Conservation (phyloP, 2,329 filamentous ascomycete species). For the Trichophyton simii region DNA sequence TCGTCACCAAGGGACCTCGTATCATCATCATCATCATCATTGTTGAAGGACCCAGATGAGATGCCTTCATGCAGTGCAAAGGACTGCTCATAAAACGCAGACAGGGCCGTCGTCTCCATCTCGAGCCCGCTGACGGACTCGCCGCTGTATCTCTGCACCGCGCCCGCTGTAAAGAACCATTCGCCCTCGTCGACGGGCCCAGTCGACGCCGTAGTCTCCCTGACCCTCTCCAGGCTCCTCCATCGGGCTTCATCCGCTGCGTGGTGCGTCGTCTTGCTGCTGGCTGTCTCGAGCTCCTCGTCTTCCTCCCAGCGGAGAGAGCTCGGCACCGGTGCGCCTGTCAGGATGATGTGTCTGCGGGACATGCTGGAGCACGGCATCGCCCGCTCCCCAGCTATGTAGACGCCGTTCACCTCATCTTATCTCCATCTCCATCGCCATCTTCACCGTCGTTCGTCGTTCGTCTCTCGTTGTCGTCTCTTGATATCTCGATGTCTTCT, state of each 20-base stretch:
- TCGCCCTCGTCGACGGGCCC: conserved; percentile 8
- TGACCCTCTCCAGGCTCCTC: conserved; percentile 8
- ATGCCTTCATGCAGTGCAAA: conserved; percentile 53
- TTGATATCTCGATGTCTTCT: background rate
- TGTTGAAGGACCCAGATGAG: background rate
- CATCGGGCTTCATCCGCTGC: conserved; percentile 9
- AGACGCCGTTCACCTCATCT: background rate
- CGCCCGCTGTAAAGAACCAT: conserved; percentile 13
- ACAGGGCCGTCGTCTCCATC: conserved; percentile 29
- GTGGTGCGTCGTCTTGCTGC: background rate
- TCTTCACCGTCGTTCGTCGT: background rate
- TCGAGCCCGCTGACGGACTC: conserved; percentile 20
- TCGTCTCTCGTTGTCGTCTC: background rate
- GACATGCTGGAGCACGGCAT: conserved; percentile 16
- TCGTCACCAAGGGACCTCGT: conserved; percentile 10
- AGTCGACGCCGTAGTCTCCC: background rate
- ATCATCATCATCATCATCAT: conserved; percentile 1
- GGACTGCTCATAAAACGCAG: conserved; percentile 67
- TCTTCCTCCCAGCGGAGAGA: conserved; percentile 44
- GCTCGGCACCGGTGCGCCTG: conserved; percentile 48
- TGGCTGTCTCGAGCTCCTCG: conserved; percentile 25
- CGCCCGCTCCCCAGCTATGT: background rate
- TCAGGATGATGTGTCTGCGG: conserved; percentile 36
- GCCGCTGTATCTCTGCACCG: conserved; percentile 13
- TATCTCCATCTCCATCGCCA: background rate